phyloP scores from a whole-genome alignment of 192 early-diverging fungal species.

The Coemansia sp. region DNA sequence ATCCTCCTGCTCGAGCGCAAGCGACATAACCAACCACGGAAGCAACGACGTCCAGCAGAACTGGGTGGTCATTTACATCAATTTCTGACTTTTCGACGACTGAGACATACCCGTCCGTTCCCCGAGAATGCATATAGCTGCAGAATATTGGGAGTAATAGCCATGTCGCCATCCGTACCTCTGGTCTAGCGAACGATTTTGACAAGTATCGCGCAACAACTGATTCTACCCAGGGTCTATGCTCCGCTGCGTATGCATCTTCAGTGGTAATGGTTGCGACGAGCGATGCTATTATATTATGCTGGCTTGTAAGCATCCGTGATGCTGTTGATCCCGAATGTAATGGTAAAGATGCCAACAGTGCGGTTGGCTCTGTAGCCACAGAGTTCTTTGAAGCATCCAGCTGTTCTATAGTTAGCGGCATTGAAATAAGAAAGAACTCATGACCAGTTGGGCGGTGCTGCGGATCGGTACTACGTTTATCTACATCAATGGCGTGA shows the following conservation, averaged over 20 bases:
- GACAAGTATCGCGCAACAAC: slow-evolving; percentile 28
- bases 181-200: slow-evolving; percentile 4
- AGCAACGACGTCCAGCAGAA: slow-evolving; percentile 40
- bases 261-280: slow-evolving; percentile 9
- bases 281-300: slow-evolving; percentile 13
- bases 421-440: slow-evolving; percentile 5
- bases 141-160: slow-evolving; percentile 42
- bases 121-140: neutral
- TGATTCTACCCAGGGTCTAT: slow-evolving; percentile 23
- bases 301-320: neutral
- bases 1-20: slow-evolving; percentile 43
- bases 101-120: slow-evolving; percentile 15
- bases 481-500: slow-evolving; percentile 1
- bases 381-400: neutral
- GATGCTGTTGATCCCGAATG: neutral
- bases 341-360: neutral
- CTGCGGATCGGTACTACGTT: neutral
- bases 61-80: slow-evolving; percentile 32
- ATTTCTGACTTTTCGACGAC: slow-evolving; percentile 24
- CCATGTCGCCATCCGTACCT: slow-evolving; percentile 37
- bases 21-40: slow-evolving; percentile 33
- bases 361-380: neutral
- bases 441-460: neutral
- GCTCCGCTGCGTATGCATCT: slow-evolving; percentile 14
- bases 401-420: neutral